Evolutionary conservation across 2,329 filamentous ascomycete genomes (phyloP).

Genomic region (Fusarium ramigenum): DNA sequence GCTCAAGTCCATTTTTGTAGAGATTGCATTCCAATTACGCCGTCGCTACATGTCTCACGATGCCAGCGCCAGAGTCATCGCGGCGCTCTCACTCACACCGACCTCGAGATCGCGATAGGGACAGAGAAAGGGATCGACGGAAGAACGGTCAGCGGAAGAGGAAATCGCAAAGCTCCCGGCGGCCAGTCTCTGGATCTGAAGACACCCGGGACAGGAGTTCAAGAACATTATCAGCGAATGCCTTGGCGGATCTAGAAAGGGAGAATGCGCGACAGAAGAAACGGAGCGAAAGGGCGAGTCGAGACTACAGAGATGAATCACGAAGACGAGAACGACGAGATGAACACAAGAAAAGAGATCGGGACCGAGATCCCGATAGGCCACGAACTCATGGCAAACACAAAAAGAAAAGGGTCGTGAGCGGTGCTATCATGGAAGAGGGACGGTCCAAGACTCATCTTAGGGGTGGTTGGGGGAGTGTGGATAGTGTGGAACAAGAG

Average conservation of each 20-base stretch:
- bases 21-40: constrained; percentile 42
- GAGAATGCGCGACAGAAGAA: constrained; percentile 63
- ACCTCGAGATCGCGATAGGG: constrained; percentile 37
- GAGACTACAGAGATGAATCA: constrained; percentile 41
- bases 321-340: constrained; percentile 45
- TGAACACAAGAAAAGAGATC: constrained; percentile 34
- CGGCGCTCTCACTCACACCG: constrained; percentile 44
- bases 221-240: constrained; percentile 58
- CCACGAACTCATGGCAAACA: constrained; percentile 51
- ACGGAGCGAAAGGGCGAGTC: constrained; percentile 26
- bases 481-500: constrained; percentile 57
- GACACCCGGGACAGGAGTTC: constrained; percentile 45
- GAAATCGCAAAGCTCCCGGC: constrained; percentile 44
- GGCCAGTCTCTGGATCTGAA: constrained; percentile 48
- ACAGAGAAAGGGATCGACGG: constrained; percentile 28
- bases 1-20: constrained; percentile 14
- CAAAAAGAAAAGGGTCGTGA: constrained; percentile 71
- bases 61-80: constrained; percentile 50
- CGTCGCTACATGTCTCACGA: constrained; percentile 32
- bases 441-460: constrained; percentile 58
- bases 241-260: constrained; percentile 72
- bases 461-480: constrained; percentile 54
- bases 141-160: constrained; percentile 51
- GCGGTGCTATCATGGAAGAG: constrained; percentile 75
- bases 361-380: constrained; percentile 36